phyloP scores from a whole-genome alignment of 805 yeast species.

The Pichia ethanolica region DNA sequence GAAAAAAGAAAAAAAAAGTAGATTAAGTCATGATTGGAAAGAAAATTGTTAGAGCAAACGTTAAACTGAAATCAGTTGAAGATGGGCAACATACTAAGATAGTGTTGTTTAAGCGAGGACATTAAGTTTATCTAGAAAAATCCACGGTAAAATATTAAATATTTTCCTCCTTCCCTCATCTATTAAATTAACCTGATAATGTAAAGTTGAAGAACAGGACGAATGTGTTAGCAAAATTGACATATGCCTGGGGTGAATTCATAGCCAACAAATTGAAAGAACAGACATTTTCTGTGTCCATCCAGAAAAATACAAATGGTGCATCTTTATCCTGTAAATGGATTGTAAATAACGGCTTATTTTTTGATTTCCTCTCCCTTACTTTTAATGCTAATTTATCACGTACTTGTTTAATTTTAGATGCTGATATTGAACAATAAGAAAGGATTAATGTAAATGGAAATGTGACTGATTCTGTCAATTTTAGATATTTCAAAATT shows the following conservation, averaged over 20 bases:
- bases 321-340: slow-evolving; percentile 10
- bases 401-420: not conserved
- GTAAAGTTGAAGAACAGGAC: slow-evolving; percentile 8
- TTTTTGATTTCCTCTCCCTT: not conserved
- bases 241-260: not conserved
- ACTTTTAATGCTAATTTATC: not conserved
- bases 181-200: not conserved
- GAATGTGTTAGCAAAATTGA: slow-evolving; percentile 10
- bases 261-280: slow-evolving; percentile 9
- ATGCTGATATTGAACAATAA: not conserved
- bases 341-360: slow-evolving; percentile 6
- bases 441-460: slow-evolving; percentile 5
- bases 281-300: slow-evolving; percentile 12
- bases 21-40: not conserved
- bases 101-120: too few relatives aligned
- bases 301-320: slow-evolving; percentile 15
- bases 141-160: not conserved
- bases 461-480: not conserved
- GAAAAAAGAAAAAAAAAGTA: too few relatives aligned
- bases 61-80: too few relatives aligned
- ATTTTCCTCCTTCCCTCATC: not conserved
- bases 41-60: not conserved
- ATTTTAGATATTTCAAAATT: not conserved
- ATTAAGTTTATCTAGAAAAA: slow-evolving; percentile 1
- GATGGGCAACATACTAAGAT: too few relatives aligned